A percentile compares a stretch with the other conserved stretches of the same genome.
Conservation (phyloP, 176 grass and related monocot species). For the Guadua angustifolia region DNA sequence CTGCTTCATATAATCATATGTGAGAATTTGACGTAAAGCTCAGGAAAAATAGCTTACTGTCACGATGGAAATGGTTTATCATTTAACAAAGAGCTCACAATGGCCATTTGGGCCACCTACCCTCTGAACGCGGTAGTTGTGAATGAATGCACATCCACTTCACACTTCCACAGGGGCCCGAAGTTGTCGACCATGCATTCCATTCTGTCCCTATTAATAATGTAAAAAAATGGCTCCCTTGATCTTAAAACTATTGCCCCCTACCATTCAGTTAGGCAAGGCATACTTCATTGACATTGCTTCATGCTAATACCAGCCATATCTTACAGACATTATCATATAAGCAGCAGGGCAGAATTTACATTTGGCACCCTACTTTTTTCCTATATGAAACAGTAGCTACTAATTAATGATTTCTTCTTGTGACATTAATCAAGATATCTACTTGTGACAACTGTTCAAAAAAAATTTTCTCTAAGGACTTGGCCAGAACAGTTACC, state of each 20-base stretch:
- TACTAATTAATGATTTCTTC: background rate
- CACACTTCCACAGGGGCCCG: slow-evolving; percentile 57
- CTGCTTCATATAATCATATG: background rate
- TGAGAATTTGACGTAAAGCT: background rate
- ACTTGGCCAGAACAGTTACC: background rate
- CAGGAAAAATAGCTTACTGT: background rate
- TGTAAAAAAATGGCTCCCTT: slow-evolving; percentile 28
- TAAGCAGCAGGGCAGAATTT: slow-evolving; percentile 20
- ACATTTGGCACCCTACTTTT: slow-evolving; percentile 13
- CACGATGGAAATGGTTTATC: slow-evolving; percentile 19
- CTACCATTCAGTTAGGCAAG: slow-evolving; percentile 56
- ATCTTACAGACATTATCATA: slow-evolving; percentile 3
- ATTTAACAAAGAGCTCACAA: slow-evolving; percentile 36
- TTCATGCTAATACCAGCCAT: slow-evolving; percentile 23
- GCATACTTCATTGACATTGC: slow-evolving; percentile 49
- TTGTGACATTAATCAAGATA: background rate
- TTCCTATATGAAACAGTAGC: background rate
- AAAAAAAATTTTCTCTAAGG: background rate
- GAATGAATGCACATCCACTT: slow-evolving; percentile 54
- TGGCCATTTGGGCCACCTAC: slow-evolving; percentile 53
- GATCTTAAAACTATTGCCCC: slow-evolving; percentile 49
- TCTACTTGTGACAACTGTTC: background rate
- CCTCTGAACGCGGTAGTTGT: slow-evolving; percentile 46
- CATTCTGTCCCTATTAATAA: slow-evolving; percentile 52
- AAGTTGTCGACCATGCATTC: slow-evolving; percentile 65